Evolutionary conservation across 768 basidiomycete species (phyloP), one percentile per base, ranked within the genome.

Genomic region (Rhodocollybia butyracea): DNA sequence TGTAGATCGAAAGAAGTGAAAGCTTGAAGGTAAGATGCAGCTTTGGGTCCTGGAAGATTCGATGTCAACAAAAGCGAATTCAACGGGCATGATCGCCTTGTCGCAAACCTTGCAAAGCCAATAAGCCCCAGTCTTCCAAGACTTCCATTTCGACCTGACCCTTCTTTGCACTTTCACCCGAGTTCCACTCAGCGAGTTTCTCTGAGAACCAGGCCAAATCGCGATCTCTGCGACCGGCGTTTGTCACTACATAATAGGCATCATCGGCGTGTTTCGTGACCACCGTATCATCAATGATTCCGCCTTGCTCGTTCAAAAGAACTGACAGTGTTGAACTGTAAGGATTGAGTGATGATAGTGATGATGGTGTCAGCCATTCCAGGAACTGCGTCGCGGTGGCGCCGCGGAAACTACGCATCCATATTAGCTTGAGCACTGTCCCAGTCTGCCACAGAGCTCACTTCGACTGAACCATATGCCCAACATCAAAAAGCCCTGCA

Each of bases 391-490:
- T 85, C 1, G 83, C 85, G 8, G 87, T 85, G 26, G 83, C 75
- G 3, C 95, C 96, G 24, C 83, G 85, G 76, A 96, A 94, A 61
- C 90, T 94, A 64, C 34, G 46, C 34, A 50, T 13, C 17, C 17
- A 26, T 24, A 46, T 45, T 13, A 13, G 34, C 22, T 40, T 8
- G 34, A 7, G 30, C 17, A 2, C 30, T 19, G 3, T 5, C 11
- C 29, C 29, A 52, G 26, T 32, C 36, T 36, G 42, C 29, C 12
- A 36, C 34, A n/a, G 52, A 32, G 55, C 81, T 46, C 63, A 94
- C 92, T 84, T 88, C 31, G 85, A 84, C 68, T 98, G 96, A 15
- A 98, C 90, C 96, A 99, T 99, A 70, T 99, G 97, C 21, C 92
- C 92, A 26, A 99, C 97, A 65, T 99, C 97, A 68, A 99, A 99